A percentile compares a stretch with the other conserved stretches of the same genome.
These are phyloP conservation scores for Rubroboletus pulcherrimus DNA, from an alignment of 768 basidiomycete genomes.

Conservation along the genomic window DNA sequence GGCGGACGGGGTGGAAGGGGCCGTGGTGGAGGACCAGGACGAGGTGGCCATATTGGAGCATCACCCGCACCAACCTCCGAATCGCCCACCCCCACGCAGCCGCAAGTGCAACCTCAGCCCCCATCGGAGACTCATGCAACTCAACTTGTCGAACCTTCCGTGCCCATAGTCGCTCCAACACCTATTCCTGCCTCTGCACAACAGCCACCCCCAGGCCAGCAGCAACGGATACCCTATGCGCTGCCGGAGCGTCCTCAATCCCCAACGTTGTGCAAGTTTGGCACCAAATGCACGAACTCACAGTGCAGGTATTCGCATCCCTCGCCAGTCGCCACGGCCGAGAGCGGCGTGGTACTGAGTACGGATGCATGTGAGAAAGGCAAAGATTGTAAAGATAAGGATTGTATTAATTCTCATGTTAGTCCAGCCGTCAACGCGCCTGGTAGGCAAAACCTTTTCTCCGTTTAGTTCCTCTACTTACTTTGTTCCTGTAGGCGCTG, in stretches of 20 bases:
- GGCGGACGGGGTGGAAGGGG: conserved; percentile 45
- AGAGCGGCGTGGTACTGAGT: conserved; percentile 92
- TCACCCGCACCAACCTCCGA: conserved; percentile 24
- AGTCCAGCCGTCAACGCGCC: conserved; percentile 76
- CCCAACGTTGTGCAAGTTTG: conserved; percentile 91
- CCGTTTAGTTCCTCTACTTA: conserved; percentile 1
- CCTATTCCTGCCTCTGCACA: conserved; percentile 26
- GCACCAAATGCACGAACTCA: conserved; percentile 84
- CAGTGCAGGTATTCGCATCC: conserved; percentile 92
- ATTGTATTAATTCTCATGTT: conserved; percentile 88
- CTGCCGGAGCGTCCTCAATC: conserved; percentile 80
- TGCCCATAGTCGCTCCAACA: conserved; percentile 24
- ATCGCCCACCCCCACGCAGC: conserved; percentile 16
- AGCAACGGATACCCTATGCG: conserved; percentile 45
- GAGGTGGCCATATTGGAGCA: conserved; percentile 38
- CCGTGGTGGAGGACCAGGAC: conserved; percentile 38
- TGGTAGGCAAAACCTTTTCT: conserved; percentile 35
- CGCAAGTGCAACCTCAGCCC: conserved; percentile 19
- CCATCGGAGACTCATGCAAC: conserved; percentile 10
- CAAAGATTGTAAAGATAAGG: conserved; percentile 86
- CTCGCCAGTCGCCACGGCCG: conserved; percentile 92
- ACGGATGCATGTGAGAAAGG: conserved; percentile 91
- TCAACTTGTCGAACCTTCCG: conserved; percentile 6
- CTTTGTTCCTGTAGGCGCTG: conserved; percentile 24
- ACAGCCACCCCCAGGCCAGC: conserved; percentile 11